A percentile compares a stretch with the other conserved stretches of the same genome.
Evolutionary conservation across 2,329 filamentous ascomycete genomes (phyloP).

Genomic region (Zelopaecilomyces penicillatus): DNA sequence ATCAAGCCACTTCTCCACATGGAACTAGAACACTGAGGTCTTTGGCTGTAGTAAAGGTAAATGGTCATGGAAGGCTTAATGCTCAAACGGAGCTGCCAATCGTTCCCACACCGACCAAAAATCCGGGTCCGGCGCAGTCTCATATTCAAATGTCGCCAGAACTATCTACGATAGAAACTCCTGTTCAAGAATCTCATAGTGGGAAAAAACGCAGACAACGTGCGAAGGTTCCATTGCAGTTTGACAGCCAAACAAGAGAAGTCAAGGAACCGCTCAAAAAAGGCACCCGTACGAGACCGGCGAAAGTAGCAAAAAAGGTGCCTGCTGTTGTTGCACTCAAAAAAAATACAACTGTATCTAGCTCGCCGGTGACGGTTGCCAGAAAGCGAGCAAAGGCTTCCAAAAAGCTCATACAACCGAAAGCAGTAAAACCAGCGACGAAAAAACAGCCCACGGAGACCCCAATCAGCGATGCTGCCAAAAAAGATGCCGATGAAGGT

Average conservation of each 20-base stretch:
- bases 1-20: too few species aligned
- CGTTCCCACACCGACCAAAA: too few species aligned
- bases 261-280: constrained; percentile 12
- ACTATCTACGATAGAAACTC: too few species aligned
- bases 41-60: too few species aligned
- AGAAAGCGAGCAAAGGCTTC: neutral
- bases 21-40: too few species aligned
- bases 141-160: too few species aligned
- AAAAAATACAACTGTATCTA: constrained; percentile 9
- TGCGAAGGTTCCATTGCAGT: constrained; percentile 24
- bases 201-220: constrained; percentile 22
- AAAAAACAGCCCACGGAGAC: constrained; percentile 7
- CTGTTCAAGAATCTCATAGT: neutral
- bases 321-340: constrained; percentile 11
- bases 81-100: too few species aligned
- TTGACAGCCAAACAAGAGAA: constrained; percentile 22
- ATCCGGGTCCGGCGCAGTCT: too few species aligned
- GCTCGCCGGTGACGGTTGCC: constrained; percentile 9
- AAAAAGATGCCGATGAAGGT: neutral
- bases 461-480: neutral
- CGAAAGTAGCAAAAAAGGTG: neutral
- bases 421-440: neutral
- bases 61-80: too few species aligned
- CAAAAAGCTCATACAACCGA: neutral
- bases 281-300: neutral